Base-by-base conservation (phyloP, 2,329 filamentous ascomycete species). In the Penicillium palitans region DNA sequence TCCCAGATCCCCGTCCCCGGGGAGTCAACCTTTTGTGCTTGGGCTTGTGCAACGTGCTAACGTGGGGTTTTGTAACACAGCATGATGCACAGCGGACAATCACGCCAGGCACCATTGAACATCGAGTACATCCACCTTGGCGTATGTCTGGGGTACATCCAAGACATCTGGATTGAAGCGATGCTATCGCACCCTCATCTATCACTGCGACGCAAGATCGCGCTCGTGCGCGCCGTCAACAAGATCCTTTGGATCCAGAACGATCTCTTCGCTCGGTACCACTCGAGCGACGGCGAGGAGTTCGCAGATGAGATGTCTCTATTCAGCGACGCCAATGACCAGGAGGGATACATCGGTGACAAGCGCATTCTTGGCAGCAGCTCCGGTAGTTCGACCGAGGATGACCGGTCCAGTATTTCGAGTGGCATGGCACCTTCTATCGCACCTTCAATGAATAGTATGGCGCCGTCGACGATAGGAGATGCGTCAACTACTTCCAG, bases 231-330 rank as follows among this genome's bases (percentile, higher is more conserved):
- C 71, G 90, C 90, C 0, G 79, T 93, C 24, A 86, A 86, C 61
- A 93, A 95, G 73, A 87, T 93, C 27, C 87, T 93, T 63, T 93
- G 90, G 90, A 92, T 93, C 65, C 90, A 93, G 75, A 93, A 93
- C 70, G 90, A 93, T 73, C 80, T 93, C 31, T 90, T 93, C 72
- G 88, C 90, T n/a, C 90, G 89, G 72, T 93, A 89, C 87, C 90
- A 91, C 67, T 84, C 90, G 37, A 80, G 83, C 35, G 87, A 90
- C 63, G 87, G 87, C 50, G 83, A 87, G 37, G 88, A 90, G 72
- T 82, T 75, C 60, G 74, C 70, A 25, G 77, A 80, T 4, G 72
- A 76, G 52, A 76, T 77, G 60, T 74, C 75, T 24, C 67, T 79
- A 21, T 68, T 69, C 52, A 66, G 64, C 40, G 76, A 81, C 15